A percentile compares a stretch with the other conserved stretches of the same genome.
phyloP scores from a whole-genome alignment of 148 eudicot genomes.

The Spergularia bocconei region DNA sequence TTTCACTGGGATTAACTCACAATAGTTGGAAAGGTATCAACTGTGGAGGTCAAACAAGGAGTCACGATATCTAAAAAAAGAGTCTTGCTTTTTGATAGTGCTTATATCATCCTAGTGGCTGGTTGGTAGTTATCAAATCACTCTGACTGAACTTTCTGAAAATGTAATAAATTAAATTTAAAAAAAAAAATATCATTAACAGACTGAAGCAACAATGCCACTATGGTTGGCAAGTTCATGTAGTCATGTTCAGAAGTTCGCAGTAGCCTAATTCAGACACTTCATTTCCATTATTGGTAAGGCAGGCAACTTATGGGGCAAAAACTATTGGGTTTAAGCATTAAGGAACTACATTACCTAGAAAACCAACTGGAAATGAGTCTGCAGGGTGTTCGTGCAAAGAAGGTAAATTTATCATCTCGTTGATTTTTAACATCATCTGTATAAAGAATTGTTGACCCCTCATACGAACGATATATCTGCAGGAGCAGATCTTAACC shows the following conservation, averaged over 20 bases:
- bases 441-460: background rate
- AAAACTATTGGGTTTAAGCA: slow-evolving; percentile 53
- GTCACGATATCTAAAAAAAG: background rate
- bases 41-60: background rate
- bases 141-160: too few relatives aligned
- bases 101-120: background rate
- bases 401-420: slow-evolving; percentile 44
- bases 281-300: slow-evolving; percentile 13
- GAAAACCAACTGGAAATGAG: slow-evolving; percentile 70
- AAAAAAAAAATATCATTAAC: background rate
- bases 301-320: slow-evolving; percentile 74
- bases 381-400: slow-evolving; percentile 53
- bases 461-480: background rate
- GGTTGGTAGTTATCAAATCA: background rate
- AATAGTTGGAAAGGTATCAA: background rate
- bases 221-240: background rate
- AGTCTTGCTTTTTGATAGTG: background rate
- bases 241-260: too few relatives aligned
- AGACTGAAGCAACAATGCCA: background rate
- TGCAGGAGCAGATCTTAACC: slow-evolving; percentile 54
- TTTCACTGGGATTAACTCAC: background rate
- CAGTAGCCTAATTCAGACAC: slow-evolving; percentile 1
- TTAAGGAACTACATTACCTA: slow-evolving; percentile 54
- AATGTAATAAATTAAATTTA: too few relatives aligned
- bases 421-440: slow-evolving; percentile 1